phyloP scores from a whole-genome alignment of 805 yeast species.

The Candida dajiaensis region DNA sequence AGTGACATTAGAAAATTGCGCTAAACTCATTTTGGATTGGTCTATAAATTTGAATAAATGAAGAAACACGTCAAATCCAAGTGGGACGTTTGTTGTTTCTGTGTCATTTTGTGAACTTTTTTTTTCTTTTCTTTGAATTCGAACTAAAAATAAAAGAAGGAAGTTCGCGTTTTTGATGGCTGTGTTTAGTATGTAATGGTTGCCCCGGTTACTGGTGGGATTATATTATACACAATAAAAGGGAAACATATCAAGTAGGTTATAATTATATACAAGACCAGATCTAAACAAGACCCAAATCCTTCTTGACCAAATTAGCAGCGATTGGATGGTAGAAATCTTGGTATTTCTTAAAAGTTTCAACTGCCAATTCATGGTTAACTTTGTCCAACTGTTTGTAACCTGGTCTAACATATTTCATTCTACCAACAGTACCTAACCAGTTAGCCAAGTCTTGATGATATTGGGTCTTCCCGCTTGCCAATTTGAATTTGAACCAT shows the following conservation, averaged over 20 bases:
- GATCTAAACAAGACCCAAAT: slow-evolving; percentile 40
- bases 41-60: too few species aligned
- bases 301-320: slow-evolving; percentile 75
- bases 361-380: slow-evolving; percentile 58
- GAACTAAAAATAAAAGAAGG: too few species aligned
- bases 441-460: slow-evolving; percentile 63
- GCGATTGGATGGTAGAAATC: slow-evolving; percentile 80
- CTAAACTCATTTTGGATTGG: slow-evolving; percentile 23
- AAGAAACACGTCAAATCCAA: too few species aligned
- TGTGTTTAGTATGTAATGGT: too few species aligned
- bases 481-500: slow-evolving; percentile 64
- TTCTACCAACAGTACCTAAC: slow-evolving; percentile 89
- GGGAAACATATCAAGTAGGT: too few species aligned
- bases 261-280: too few species aligned
- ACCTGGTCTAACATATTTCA: slow-evolving; percentile 92
- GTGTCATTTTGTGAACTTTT: background rate
- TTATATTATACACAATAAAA: too few species aligned
- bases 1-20: slow-evolving; percentile 33
- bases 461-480: slow-evolving; percentile 40
- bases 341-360: slow-evolving; percentile 56
- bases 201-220: too few species aligned
- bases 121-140: background rate
- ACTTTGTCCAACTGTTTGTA: slow-evolving; percentile 59
- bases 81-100: too few species aligned
- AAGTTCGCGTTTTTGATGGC: background rate